Evolutionary conservation across 2,329 filamentous ascomycete species (phyloP).

Genomic region (Fusarium tuaranense): DNA sequence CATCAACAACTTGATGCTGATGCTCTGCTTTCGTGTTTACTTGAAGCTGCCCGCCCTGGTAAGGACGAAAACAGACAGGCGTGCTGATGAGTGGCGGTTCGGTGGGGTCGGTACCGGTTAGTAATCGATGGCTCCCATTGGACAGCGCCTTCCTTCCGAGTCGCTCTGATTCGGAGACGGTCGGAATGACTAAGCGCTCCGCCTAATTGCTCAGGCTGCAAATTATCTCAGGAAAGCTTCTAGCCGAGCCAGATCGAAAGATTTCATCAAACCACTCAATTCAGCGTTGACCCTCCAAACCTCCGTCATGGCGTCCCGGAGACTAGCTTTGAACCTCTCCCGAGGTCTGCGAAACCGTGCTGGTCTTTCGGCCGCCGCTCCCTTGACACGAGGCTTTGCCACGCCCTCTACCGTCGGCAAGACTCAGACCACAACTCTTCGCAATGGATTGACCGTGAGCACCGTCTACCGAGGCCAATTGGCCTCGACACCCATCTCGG

Average conservation of each 20-base stretch:
- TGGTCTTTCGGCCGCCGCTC: slow-evolving; percentile 81
- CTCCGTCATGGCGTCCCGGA: slow-evolving; percentile 90
- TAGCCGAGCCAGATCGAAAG: slow-evolving; percentile 59
- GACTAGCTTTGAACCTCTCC: slow-evolving; percentile 94
- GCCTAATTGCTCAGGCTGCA: slow-evolving; percentile 58
- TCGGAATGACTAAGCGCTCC: slow-evolving; percentile 55
- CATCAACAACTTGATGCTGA: slow-evolving; percentile 3
- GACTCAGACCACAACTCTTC: slow-evolving; percentile 95
- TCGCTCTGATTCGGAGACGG: slow-evolving; percentile 53
- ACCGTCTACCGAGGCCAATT: slow-evolving; percentile 53
- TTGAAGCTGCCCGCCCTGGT: slow-evolving; percentile 12
- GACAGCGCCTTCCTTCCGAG: slow-evolving; percentile 27
- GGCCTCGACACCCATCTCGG: slow-evolving; percentile 41
- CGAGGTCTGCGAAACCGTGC: slow-evolving; percentile 89
- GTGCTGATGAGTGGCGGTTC: slow-evolving; percentile 26
- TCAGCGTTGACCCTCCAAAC: slow-evolving; percentile 61
- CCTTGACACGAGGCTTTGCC: slow-evolving; percentile 88
- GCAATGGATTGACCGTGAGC: slow-evolving; percentile 94
- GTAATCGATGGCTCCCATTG: slow-evolving; percentile 53
- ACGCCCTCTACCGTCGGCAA: slow-evolving; percentile 84
- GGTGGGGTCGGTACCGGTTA: slow-evolving; percentile 38
- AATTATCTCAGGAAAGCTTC: slow-evolving; percentile 60
- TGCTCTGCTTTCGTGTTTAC: slow-evolving; percentile 16
- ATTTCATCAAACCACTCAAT: slow-evolving; percentile 70
- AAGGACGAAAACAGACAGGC: slow-evolving; percentile 36